Evolutionary conservation across 176 grass and related monocot genomes (phyloP).

Genomic region (Rhynchospora pubera): DNA sequence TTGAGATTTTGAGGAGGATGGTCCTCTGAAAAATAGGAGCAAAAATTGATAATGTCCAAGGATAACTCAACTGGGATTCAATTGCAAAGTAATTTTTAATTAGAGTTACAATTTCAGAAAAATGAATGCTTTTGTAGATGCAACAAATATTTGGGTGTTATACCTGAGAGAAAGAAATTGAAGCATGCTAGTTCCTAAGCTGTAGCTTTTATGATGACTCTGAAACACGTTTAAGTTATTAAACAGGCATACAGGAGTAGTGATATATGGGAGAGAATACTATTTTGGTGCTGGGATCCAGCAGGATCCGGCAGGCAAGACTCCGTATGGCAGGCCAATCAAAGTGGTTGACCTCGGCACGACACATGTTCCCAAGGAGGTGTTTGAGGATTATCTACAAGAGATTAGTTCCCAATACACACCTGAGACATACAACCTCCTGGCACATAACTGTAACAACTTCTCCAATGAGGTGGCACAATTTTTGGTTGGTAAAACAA

Average conservation of each 20-base stretch:
- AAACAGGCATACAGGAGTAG: conserved; percentile 73
- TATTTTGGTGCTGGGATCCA: conserved; percentile 81
- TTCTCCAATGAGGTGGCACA: conserved; percentile 72
- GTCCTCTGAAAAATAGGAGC: neutral
- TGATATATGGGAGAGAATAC: conserved; percentile 70
- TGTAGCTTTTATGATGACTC: neutral
- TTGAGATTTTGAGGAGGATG: neutral
- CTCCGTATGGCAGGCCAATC: conserved; percentile 55
- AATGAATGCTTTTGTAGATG: neutral
- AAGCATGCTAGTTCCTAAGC: neutral
- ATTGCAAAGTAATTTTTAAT: neutral
- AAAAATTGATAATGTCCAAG: neutral
- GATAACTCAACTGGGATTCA: neutral
- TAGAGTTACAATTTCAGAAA: neutral
- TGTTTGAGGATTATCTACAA: conserved; percentile 59
- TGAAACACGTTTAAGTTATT: neutral
- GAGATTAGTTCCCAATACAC: conserved; percentile 62
- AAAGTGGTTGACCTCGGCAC: conserved; percentile 43
- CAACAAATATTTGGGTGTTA: neutral
- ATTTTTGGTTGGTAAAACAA: conserved; percentile 39
- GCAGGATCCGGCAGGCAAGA: conserved; percentile 42
- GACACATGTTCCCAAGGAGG: conserved; percentile 46
- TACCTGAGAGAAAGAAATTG: neutral
- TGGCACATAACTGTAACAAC: conserved; percentile 83
- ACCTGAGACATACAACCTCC: conserved; percentile 49